Conservation (phyloP, 2,329 filamentous ascomycete genomes). For the Colletotrichum musicola region DNA sequence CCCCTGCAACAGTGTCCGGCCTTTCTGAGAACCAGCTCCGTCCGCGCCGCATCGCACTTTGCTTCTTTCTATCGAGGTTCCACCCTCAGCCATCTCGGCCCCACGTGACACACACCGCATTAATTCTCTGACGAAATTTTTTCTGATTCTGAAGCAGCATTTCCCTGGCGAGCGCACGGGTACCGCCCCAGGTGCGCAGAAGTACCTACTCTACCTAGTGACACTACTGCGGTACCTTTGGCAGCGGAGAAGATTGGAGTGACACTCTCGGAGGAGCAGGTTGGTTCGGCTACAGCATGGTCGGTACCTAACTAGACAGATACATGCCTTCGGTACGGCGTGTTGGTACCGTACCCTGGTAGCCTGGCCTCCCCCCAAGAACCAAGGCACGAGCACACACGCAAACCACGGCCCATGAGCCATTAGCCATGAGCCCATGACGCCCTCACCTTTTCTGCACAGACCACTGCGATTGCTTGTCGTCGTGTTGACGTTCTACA, state of each 20-base stretch:
- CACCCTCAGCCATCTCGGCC: slow-evolving; percentile 34
- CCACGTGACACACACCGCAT: slow-evolving; percentile 40
- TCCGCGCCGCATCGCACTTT: slow-evolving; percentile 37
- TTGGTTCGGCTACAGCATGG: slow-evolving; percentile 3
- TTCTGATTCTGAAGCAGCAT: slow-evolving; percentile 21
- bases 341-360: slow-evolving; percentile 12
- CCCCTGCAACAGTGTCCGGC: slow-evolving; percentile 25
- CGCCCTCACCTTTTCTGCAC: slow-evolving; percentile 4
- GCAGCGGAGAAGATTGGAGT: slow-evolving; percentile 7
- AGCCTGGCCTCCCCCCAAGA: background rate
- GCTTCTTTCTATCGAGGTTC: slow-evolving; percentile 29
- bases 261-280: slow-evolving; percentile 19
- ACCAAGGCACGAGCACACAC: slow-evolving; percentile 17
- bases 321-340: background rate
- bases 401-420: background rate
- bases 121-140: slow-evolving; percentile 28
- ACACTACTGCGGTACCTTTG: background rate
- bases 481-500: background rate
- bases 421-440: background rate
- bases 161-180: slow-evolving; percentile 13
- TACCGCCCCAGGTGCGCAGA: background rate
- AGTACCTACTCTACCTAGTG: background rate
- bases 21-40: slow-evolving; percentile 29
- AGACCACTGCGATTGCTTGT: slow-evolving; percentile 4
- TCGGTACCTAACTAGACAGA: background rate